Base-by-base conservation (phyloP, 75 land plant species). In the Selaginella tamariscina region DNA sequence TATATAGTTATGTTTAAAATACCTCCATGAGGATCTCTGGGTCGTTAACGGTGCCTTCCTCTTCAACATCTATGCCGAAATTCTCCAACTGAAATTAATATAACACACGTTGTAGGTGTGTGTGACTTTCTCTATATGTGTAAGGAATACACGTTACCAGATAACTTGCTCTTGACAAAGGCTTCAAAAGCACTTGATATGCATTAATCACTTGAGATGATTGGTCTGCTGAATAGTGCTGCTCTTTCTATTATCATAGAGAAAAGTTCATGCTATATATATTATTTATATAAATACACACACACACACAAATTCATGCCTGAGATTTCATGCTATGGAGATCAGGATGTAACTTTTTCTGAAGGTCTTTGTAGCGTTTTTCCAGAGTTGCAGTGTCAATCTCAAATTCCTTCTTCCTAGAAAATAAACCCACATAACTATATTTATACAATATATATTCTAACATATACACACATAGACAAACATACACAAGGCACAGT, bases 341-440 rank as follows among this genome's bases (percentile, higher is more conserved):
- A 77, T 92, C 97, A 79, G 97, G 97, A 63, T 92, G 97, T 31
- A 92, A 56, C 32, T 74, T 86, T 79, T 92, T 92, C 74, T 88
- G 94, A 79, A 93, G 85, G 21, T 80, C 82, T 68, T 92, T 88
- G 68, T 88, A 92, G 70, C 78, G 84, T 18, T 74, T 71, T 69
- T 92, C 89, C 23, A 92, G 74, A 65, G 70, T 77, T 1, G 73
- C 79, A 20, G 57, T 75, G 65, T 74, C 79, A 33, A 88, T 69
- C 0, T 77, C 81, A 71, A 73, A 88, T 27, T 56, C 70, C 64
- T 72, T 78, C 33, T 83, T 81, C 80, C 93, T 88, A 68, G 32
- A 1, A 65, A 39, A 39, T n/a, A 29, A 44, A 31, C 60, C 0
- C 30, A 56, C 29, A 68, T 2, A n/a, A n/a, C n/a, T n/a, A n/a